Conservation (phyloP, 306 rosid genomes). For the Vicia villosa region DNA sequence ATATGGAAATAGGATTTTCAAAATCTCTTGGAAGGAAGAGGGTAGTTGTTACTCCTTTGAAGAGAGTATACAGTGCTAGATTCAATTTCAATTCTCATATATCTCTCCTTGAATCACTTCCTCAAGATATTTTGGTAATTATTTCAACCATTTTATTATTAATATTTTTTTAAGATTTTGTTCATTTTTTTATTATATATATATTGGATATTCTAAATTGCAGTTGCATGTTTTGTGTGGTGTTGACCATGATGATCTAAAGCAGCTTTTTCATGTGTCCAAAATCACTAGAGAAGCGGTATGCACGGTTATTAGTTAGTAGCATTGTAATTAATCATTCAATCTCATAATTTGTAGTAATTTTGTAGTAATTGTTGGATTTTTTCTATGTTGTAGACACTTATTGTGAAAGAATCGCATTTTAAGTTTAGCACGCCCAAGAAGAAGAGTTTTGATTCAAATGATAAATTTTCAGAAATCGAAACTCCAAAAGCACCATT, state of each 20-base stretch:
- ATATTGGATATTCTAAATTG: slow-evolving; percentile 13
- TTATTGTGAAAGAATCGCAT: slow-evolving; percentile 57
- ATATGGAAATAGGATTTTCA: slow-evolving; percentile 41
- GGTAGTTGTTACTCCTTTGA: slow-evolving; percentile 42
- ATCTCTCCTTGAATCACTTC: slow-evolving; percentile 63
- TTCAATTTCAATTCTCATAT: slow-evolving; percentile 27
- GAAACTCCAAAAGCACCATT: slow-evolving; percentile 65
- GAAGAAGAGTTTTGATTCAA: slow-evolving; percentile 44
- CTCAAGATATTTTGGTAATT: slow-evolving; percentile 75
- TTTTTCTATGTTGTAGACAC: slow-evolving; percentile 46
- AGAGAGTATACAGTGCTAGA: slow-evolving; percentile 46
- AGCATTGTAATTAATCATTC: background rate
- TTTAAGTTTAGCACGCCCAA: slow-evolving; percentile 69
- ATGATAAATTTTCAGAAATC: slow-evolving; percentile 38
- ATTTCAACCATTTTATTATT: background rate
- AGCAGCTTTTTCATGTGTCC: slow-evolving; percentile 66
- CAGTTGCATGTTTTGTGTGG: slow-evolving; percentile 66
- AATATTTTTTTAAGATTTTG: background rate
- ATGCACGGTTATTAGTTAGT: background rate
- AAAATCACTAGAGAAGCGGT: slow-evolving; percentile 67
- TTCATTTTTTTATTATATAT: background rate
- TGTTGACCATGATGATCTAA: slow-evolving; percentile 76
- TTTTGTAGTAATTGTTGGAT: too few species aligned
- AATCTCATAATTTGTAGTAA: background rate
- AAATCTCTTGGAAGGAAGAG: slow-evolving; percentile 63